Conservation (phyloP, 1,284 basidiomycete species). For the Rhodotorula sp. region DNA sequence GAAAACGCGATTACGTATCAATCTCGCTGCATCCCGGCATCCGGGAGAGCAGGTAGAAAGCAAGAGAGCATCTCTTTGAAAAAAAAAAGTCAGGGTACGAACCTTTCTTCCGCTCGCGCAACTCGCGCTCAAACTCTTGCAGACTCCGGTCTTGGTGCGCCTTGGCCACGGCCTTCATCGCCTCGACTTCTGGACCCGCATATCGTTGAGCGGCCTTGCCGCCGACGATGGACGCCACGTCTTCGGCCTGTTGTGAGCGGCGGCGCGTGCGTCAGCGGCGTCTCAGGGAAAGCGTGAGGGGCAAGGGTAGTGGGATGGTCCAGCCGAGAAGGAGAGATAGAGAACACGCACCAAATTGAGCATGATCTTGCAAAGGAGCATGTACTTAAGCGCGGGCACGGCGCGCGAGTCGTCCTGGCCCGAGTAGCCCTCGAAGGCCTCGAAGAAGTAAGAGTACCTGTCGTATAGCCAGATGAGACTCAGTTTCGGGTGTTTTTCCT, state of each 20-base stretch:
- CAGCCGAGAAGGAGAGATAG: not conserved
- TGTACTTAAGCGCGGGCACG: conserved; percentile 89
- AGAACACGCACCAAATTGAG: conserved; percentile 70
- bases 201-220: conserved; percentile 87
- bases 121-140: conserved; percentile 80
- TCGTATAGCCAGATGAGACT: not conserved
- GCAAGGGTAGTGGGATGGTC: not conserved
- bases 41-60: too few relatives aligned
- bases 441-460: conserved; percentile 92
- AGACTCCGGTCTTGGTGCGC: conserved; percentile 90
- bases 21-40: too few relatives aligned
- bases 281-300: conserved; percentile 1
- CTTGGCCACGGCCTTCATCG: conserved; percentile 88
- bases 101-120: conserved; percentile 86
- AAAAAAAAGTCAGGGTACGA: conserved; percentile 38
- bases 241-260: conserved; percentile 68
- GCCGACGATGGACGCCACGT: conserved; percentile 78
- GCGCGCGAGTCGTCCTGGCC: conserved; percentile 57
- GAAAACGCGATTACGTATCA: too few relatives aligned
- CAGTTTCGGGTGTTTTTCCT: conserved; percentile 75
- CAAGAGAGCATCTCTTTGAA: not conserved
- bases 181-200: conserved; percentile 75
- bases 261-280: not conserved
- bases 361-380: conserved; percentile 98
- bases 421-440: conserved; percentile 89